phyloP scores from a whole-genome alignment of 1,284 basidiomycete species.

The Heterobasidion irregulare region DNA sequence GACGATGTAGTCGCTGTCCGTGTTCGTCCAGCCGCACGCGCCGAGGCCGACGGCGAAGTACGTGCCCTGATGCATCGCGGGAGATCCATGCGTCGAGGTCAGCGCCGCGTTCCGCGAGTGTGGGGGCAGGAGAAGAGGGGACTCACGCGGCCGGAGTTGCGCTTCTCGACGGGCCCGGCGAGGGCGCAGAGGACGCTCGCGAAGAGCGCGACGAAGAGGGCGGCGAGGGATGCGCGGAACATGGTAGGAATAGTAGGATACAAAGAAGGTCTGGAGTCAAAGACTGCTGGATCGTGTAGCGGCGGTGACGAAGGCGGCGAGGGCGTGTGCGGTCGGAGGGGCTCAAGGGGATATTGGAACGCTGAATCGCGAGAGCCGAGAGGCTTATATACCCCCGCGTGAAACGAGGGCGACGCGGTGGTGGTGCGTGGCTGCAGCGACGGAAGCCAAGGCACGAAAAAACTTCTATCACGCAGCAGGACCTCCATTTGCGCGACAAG shows the following conservation, averaged over 20 bases:
- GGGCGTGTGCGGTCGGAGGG: no score
- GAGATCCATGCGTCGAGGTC: no score
- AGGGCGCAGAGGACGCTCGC: neutral
- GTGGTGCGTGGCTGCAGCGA: no score
- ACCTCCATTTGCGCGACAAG: no score
- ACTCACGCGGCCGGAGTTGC: conserved; percentile 3
- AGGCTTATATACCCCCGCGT: no score
- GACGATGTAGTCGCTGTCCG: conserved; percentile 24
- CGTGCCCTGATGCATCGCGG: conserved; percentile 15
- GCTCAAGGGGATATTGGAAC: no score
- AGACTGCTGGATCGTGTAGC: no score
- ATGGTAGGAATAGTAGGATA: neutral
- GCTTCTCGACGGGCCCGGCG: conserved; percentile 1
- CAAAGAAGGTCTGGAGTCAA: no score
- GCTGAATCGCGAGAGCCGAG: no score
- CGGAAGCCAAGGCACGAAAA: no score
- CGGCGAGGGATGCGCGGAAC: neutral
- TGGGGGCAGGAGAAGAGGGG: neutral
- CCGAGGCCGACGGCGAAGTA: conserved; percentile 24
- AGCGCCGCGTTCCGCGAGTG: neutral
- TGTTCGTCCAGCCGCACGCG: conserved; percentile 24
- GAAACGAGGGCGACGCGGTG: no score
- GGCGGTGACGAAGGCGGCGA: no score
- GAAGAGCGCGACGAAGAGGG: conserved; percentile 1
- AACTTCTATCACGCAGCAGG: neutral